Conservation (phyloP, 306 rosid species). For the Fragaria iinumae region DNA sequence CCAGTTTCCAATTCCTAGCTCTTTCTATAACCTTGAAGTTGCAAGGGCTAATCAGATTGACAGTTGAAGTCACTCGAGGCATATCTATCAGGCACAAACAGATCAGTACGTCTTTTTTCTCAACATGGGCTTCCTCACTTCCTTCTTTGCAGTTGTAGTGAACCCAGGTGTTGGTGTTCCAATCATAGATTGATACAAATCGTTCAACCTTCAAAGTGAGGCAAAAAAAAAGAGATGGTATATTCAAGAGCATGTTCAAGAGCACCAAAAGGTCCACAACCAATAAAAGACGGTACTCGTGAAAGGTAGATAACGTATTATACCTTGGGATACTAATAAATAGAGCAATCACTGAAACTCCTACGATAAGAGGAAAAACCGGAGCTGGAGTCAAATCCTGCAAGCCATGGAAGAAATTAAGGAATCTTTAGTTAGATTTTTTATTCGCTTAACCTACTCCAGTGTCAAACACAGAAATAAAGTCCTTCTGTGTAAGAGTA, state of each 20-base stretch:
- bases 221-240: conserved; percentile 3
- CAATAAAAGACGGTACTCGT: neutral
- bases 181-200: conserved; percentile 68
- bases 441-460: neutral
- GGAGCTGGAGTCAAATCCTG: conserved; percentile 97
- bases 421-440: neutral
- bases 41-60: neutral
- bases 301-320: conserved; percentile 24
- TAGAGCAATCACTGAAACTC: conserved; percentile 62
- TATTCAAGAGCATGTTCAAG: conserved; percentile 12
- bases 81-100: conserved; percentile 11
- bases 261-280: conserved; percentile 11
- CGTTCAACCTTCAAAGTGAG: conserved; percentile 58
- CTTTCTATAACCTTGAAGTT: conserved; percentile 16
- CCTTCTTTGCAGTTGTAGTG: conserved; percentile 56
- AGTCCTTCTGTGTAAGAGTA: neutral
- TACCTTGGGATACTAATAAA: conserved; percentile 84
- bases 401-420: conserved; percentile 22
- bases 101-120: conserved; percentile 81
- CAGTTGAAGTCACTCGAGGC: conserved; percentile 12
- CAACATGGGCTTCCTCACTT: conserved; percentile 59
- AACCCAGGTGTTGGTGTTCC: conserved; percentile 76
- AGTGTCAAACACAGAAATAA: neutral
- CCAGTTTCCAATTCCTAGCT: conserved; percentile 26
- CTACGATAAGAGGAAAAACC: conserved; percentile 78